These are phyloP conservation scores for Escovopsis sp. DNA, from an alignment of 2,329 filamentous ascomycete genomes.

Conservation along the genomic window DNA sequence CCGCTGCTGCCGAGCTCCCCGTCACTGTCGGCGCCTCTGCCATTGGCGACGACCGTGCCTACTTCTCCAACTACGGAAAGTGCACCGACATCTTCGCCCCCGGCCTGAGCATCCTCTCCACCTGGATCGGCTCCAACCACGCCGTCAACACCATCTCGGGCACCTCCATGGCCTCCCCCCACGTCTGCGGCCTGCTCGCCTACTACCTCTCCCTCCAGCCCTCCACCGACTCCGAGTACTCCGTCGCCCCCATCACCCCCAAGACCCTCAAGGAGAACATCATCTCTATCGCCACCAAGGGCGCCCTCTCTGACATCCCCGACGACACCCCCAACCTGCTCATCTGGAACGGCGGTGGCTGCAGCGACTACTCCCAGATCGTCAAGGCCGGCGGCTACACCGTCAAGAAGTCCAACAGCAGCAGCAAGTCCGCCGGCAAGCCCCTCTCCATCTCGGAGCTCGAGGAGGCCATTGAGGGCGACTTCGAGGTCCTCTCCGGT, in stretches of 20 bases:
- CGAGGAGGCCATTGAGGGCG: constrained; percentile 44
- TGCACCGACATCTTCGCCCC: constrained; percentile 99
- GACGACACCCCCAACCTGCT: constrained; percentile 81
- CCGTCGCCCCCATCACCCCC: constrained; percentile 77
- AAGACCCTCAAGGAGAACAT: constrained; percentile 87
- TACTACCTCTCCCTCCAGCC: constrained; percentile 98
- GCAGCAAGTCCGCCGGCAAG: constrained; percentile 22
- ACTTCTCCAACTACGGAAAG: constrained; percentile 99
- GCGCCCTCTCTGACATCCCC: constrained; percentile 68
- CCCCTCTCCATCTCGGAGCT: constrained; percentile 38
- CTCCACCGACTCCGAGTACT: constrained; percentile 75
- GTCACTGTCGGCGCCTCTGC: constrained; percentile 94
- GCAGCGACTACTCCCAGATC: constrained; percentile 79
- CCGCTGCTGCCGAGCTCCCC: constrained; percentile 78
- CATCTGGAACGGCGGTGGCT: constrained; percentile 97
- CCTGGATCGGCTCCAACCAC: constrained; percentile 94
- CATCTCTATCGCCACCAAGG: constrained; percentile 67
- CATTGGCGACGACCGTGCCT: constrained; percentile 86
- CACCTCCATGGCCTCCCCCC: constrained; percentile 97
- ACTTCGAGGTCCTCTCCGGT: constrained; percentile 43
- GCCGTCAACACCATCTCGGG: constrained; percentile 98
- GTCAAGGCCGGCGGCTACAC: constrained; percentile 56
- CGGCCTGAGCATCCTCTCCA: constrained; percentile 91
- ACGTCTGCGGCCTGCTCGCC: constrained; percentile 89
- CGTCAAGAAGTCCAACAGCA: constrained; percentile 28